These are phyloP conservation scores for Apophysomyces trapeziformis DNA, from an alignment of 371 early-diverging fungal species.

Conservation along the genomic window DNA sequence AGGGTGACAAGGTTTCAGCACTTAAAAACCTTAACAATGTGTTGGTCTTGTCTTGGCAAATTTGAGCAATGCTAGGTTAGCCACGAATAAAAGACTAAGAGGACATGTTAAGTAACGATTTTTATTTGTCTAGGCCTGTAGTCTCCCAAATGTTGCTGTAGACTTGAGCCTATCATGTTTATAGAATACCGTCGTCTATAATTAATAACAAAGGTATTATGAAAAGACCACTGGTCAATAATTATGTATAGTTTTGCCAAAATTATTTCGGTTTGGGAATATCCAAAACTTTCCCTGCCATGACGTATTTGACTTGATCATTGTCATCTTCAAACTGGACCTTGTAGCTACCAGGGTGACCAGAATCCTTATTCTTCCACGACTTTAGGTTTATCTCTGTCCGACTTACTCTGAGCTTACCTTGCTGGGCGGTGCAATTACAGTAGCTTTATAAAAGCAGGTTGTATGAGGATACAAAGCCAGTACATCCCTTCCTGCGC, in stretches of 20 bases:
- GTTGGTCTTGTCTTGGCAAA: conserved; percentile 93
- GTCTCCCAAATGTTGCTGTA: background rate
- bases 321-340: conserved; percentile 75
- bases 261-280: conserved; percentile 58
- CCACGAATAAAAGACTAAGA: conserved; percentile 97
- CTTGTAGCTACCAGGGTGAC: conserved; percentile 46
- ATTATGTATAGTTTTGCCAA: background rate
- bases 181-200: background rate
- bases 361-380: conserved; percentile 43
- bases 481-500: conserved; percentile 69
- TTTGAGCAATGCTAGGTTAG: conserved; percentile 90
- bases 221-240: background rate
- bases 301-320: conserved; percentile 53
- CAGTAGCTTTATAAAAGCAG: conserved; percentile 84
- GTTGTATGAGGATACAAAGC: conserved; percentile 88
- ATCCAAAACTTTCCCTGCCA: conserved; percentile 59
- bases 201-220: background rate
- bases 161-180: background rate
- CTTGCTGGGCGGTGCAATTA: conserved; percentile 72
- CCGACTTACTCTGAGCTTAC: conserved; percentile 34
- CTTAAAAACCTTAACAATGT: conserved; percentile 92
- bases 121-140: background rate
- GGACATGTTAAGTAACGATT: conserved; percentile 70
- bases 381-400: background rate
- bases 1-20: conserved; percentile 91